These are phyloP conservation scores for Leptosphaerulina australis DNA, from an alignment of 2,329 filamentous ascomycete genomes.

Conservation along the genomic window DNA sequence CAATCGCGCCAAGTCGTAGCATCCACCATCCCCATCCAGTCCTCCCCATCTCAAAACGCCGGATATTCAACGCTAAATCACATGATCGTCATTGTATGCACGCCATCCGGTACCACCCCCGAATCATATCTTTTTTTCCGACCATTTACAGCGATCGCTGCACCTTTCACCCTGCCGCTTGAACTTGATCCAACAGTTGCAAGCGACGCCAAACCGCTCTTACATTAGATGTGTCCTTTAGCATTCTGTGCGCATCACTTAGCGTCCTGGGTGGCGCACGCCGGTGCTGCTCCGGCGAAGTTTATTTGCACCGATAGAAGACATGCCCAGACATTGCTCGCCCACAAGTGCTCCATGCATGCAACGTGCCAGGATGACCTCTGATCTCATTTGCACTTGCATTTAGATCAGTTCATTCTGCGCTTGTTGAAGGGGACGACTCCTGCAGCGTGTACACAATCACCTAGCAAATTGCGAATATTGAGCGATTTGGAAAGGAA, in stretches of 20 bases:
- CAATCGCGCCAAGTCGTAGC: slow-evolving; percentile 8
- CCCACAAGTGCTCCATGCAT: slow-evolving; percentile 4
- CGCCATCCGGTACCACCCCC: slow-evolving; percentile 15
- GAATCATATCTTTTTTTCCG: background rate
- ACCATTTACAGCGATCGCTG: slow-evolving; percentile 12
- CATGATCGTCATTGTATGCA: slow-evolving; percentile 15
- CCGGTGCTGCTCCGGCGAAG: slow-evolving; percentile 9
- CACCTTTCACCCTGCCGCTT: slow-evolving; percentile 1
- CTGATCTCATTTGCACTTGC: background rate
- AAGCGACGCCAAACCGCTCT: slow-evolving; percentile 7
- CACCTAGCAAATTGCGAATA: background rate
- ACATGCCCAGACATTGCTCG: background rate
- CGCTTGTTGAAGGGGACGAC: too few relatives aligned
- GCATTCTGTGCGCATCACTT: background rate
- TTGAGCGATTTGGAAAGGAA: slow-evolving; percentile 1
- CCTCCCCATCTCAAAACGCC: background rate
- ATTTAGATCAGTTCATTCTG: background rate
- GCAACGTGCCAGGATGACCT: slow-evolving; percentile 11
- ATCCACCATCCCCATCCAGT: slow-evolving; percentile 1
- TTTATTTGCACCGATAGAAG: slow-evolving; percentile 17
- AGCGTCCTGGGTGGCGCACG: slow-evolving; percentile 14
- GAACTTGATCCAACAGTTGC: slow-evolving; percentile 16
- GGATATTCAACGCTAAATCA: slow-evolving; percentile 13
- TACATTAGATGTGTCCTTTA: background rate
- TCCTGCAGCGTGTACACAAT: slow-evolving; percentile 16